phyloP scores from a whole-genome alignment of 2,329 filamentous ascomycete genomes.

The Paecilomyces sp. region DNA sequence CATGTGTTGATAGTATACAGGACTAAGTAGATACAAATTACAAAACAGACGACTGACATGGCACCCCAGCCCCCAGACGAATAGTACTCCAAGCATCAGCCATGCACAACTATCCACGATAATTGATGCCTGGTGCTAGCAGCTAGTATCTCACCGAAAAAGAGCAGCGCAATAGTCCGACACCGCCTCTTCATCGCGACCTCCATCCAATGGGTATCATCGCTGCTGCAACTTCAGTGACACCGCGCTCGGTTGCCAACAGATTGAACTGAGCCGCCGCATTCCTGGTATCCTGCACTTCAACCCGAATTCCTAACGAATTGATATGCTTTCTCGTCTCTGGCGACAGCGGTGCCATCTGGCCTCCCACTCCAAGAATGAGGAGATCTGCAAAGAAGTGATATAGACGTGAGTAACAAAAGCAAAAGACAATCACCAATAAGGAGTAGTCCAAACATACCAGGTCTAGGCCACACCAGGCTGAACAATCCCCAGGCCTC shows the following conservation, averaged over 20 bases:
- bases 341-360: slow-evolving; percentile 69
- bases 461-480: slow-evolving; percentile 79
- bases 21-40: neutral
- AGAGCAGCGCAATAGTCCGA: neutral
- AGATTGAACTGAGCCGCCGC: slow-evolving; percentile 93
- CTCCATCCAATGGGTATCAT: slow-evolving; percentile 81
- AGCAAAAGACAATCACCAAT: slow-evolving; percentile 3
- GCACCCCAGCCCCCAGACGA: neutral
- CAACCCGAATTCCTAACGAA: slow-evolving; percentile 73
- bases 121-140: neutral
- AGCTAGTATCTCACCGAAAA: neutral
- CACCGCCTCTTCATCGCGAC: slow-evolving; percentile 22
- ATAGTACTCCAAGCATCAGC: neutral
- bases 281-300: slow-evolving; percentile 87
- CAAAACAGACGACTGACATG: neutral
- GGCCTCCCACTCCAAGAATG: slow-evolving; percentile 76
- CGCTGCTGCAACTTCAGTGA: slow-evolving; percentile 77
- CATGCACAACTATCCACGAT: neutral
- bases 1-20: neutral
- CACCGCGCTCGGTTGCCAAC: slow-evolving; percentile 85
- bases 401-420: slow-evolving; percentile 3
- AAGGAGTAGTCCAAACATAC: slow-evolving; percentile 43
- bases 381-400: slow-evolving; percentile 59
- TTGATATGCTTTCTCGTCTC: slow-evolving; percentile 66
- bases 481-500: slow-evolving; percentile 69